Conservation (phyloP, 306 rosid genomes). For the Abrus precatorius region DNA sequence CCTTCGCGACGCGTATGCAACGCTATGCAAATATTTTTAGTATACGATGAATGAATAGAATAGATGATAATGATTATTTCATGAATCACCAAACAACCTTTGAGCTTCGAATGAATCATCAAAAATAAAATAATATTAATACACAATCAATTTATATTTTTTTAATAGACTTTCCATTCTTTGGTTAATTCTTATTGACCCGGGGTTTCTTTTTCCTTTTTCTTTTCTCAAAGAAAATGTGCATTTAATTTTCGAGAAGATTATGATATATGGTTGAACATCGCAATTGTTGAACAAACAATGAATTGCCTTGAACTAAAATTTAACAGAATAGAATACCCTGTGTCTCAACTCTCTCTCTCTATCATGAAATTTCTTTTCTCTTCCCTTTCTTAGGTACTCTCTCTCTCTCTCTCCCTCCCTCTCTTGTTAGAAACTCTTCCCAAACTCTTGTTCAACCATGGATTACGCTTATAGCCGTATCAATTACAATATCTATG, state of each 20-base stretch:
- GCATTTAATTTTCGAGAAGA: constrained; percentile 20
- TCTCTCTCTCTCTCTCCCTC: constrained; percentile 34
- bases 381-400: constrained; percentile 53
- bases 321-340: constrained; percentile 53
- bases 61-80: neutral
- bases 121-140: neutral
- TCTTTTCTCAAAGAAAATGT: neutral
- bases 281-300: constrained; percentile 50
- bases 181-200: neutral
- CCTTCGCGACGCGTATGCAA: constrained; percentile 52
- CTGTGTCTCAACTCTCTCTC: constrained; percentile 44
- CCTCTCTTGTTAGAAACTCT: neutral
- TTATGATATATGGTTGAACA: constrained; percentile 26
- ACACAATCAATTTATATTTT: neutral
- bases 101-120: constrained; percentile 5
- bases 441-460: constrained; percentile 1
- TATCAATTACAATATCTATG: constrained; percentile 46
- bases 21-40: constrained; percentile 33
- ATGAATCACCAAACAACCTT: constrained; percentile 27
- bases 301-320: constrained; percentile 50
- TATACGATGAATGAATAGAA: neutral
- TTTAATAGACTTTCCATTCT: constrained; percentile 22
- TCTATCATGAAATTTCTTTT: constrained; percentile 47
- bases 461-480: constrained; percentile 32
- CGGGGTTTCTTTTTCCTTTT: neutral